Percentiles rank a stretch among this genome's conserved stretches.
phyloP scores from a whole-genome alignment of 768 basidiomycete genomes.

The Naganishia vaughanmartiniae region DNA sequence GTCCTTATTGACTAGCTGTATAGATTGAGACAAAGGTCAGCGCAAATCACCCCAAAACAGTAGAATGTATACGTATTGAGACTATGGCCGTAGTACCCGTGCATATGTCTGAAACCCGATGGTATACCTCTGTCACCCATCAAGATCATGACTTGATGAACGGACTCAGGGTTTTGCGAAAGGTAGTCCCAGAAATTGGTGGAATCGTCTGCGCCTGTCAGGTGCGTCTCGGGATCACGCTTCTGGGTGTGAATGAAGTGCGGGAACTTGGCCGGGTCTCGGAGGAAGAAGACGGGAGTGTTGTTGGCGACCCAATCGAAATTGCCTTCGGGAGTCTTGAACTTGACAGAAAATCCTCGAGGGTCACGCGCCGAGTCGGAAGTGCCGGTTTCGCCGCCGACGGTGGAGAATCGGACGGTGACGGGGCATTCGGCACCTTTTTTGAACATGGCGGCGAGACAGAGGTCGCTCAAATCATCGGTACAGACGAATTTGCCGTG shows the following conservation, averaged over 20 bases:
- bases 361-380: slow-evolving; percentile 55
- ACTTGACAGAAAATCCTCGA: slow-evolving; percentile 55
- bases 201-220: slow-evolving; percentile 67
- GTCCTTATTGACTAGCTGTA: slow-evolving; percentile 40
- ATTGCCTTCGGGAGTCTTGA: slow-evolving; percentile 55
- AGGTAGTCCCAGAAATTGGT: slow-evolving; percentile 64
- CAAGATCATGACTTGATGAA: slow-evolving; percentile 56
- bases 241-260: slow-evolving; percentile 58
- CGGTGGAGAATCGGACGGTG: slow-evolving; percentile 53
- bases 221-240: slow-evolving; percentile 79
- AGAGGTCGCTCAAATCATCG: slow-evolving; percentile 53
- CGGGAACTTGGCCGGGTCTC: slow-evolving; percentile 53
- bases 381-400: slow-evolving; percentile 56
- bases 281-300: slow-evolving; percentile 44
- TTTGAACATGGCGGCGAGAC: slow-evolving; percentile 52
- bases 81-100: slow-evolving; percentile 74
- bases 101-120: slow-evolving; percentile 66
- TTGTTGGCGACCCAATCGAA: slow-evolving; percentile 54
- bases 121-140: slow-evolving; percentile 56
- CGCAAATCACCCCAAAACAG: too few species aligned
- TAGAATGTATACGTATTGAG: slow-evolving; percentile 41
- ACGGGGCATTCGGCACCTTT: slow-evolving; percentile 51
- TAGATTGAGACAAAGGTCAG: too few species aligned
- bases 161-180: slow-evolving; percentile 54
- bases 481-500: slow-evolving; percentile 55